Evolutionary conservation across 805 yeast genomes (phyloP).

Genomic region (Teunomyces panamensis): DNA sequence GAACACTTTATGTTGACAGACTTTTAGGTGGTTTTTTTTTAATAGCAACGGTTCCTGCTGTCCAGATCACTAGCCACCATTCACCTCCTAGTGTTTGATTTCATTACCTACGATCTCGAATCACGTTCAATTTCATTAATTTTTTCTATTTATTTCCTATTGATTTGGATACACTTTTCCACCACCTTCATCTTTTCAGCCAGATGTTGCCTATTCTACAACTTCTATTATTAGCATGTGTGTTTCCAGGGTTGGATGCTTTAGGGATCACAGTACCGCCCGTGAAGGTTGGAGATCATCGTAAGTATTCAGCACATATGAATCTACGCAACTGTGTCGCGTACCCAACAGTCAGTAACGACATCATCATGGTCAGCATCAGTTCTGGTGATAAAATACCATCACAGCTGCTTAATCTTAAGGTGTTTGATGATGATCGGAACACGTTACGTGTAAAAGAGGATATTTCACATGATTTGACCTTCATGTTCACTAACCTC

Average conservation of each 20-base stretch:
- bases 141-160: background rate
- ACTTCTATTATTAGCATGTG: background rate
- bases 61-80: background rate
- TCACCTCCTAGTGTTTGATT: background rate
- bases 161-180: background rate
- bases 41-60: background rate
- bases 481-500: slow-evolving; percentile 35
- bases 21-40: background rate
- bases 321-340: slow-evolving; percentile 35
- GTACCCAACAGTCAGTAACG: slow-evolving; percentile 35
- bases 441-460: slow-evolving; percentile 31
- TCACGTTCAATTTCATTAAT: background rate
- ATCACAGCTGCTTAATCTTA: slow-evolving; percentile 34
- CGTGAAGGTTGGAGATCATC: slow-evolving; percentile 26
- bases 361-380: slow-evolving; percentile 32
- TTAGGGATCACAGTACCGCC: slow-evolving; percentile 39
- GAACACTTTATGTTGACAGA: background rate
- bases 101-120: background rate
- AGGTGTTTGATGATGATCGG: slow-evolving; percentile 36
- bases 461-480: slow-evolving; percentile 28
- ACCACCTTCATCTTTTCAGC: background rate
- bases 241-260: slow-evolving; percentile 9
- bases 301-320: slow-evolving; percentile 24
- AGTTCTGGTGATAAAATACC: slow-evolving; percentile 27
- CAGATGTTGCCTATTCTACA: background rate